Percentiles rank a stretch among this genome's conserved stretches.
Conservation (phyloP, 345 rosid genomes). For the Moringa oleifera region DNA sequence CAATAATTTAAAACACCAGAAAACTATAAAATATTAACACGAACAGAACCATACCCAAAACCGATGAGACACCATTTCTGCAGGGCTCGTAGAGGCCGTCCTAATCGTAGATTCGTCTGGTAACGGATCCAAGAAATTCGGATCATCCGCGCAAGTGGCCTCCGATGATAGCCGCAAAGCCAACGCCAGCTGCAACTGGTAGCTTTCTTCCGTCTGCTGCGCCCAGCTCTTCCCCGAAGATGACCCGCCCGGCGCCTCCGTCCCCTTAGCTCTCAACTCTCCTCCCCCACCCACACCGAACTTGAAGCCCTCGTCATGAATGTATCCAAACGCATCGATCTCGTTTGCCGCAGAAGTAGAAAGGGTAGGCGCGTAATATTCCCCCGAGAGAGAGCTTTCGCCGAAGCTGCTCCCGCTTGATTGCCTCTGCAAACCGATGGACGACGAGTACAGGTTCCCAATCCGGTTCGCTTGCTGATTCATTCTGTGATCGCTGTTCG, state of each 20-base stretch:
- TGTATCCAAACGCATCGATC: slow-evolving; percentile 53
- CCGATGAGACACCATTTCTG: slow-evolving; percentile 80
- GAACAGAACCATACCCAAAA: slow-evolving; percentile 65
- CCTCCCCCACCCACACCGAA: slow-evolving; percentile 30
- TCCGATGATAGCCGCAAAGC: slow-evolving; percentile 90
- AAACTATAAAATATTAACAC: not conserved
- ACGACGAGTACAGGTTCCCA: slow-evolving; percentile 42
- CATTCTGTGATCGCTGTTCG: slow-evolving; percentile 39
- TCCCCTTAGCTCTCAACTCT: slow-evolving; percentile 39
- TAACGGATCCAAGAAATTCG: slow-evolving; percentile 84
- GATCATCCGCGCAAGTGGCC: slow-evolving; percentile 93
- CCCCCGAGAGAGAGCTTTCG: slow-evolving; percentile 93
- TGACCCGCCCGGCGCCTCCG: slow-evolving; percentile 33
- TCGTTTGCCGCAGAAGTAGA: slow-evolving; percentile 61
- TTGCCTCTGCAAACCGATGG: slow-evolving; percentile 77
- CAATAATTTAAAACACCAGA: not conserved
- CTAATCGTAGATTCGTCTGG: slow-evolving; percentile 66
- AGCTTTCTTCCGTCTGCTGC: slow-evolving; percentile 99
- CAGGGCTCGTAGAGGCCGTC: slow-evolving; percentile 43
- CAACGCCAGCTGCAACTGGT: slow-evolving; percentile 95
- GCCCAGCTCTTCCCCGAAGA: slow-evolving; percentile 96
- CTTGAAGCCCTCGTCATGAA: slow-evolving; percentile 46
- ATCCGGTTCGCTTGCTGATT: slow-evolving; percentile 42
- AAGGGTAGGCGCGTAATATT: slow-evolving; percentile 60
- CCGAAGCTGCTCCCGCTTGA: slow-evolving; percentile 98